A percentile compares a stretch with the other conserved stretches of the same genome.
Conservation (phyloP, 106 monocot species). For the Ottelia alismoides region DNA sequence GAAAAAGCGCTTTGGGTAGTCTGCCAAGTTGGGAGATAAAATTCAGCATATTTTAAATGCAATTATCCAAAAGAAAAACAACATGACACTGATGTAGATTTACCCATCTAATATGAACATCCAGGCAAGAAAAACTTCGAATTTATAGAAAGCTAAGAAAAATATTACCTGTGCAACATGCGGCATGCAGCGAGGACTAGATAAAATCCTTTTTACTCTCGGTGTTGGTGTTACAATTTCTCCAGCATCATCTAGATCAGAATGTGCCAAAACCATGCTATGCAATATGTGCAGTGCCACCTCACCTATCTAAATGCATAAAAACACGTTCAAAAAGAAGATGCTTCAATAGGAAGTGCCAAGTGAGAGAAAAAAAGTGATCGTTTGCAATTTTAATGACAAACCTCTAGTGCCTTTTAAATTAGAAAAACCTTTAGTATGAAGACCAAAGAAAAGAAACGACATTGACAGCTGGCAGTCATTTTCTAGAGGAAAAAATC, state of each 20-base stretch:
- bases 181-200: constrained; percentile 90
- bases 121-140: too few relatives aligned
- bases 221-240: constrained; percentile 98
- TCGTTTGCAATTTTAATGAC: neutral
- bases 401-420: neutral
- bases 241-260: constrained; percentile 99
- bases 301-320: constrained; percentile 63
- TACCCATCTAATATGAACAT: too few relatives aligned
- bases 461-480: too few relatives aligned
- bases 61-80: too few relatives aligned
- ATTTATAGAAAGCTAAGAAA: neutral
- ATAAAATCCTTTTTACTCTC: constrained; percentile 87
- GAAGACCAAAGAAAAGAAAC: too few relatives aligned
- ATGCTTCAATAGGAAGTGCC: neutral
- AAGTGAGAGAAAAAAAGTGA: neutral
- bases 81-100: too few relatives aligned
- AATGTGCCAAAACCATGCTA: constrained; percentile 89
- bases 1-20: too few relatives aligned
- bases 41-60: too few relatives aligned
- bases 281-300: constrained; percentile 81
- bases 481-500: too few relatives aligned
- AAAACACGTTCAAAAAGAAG: neutral
- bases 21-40: too few relatives aligned
- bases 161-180: constrained; percentile 85
- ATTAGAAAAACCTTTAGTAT: too few relatives aligned